Evolutionary conservation across 768 basidiomycete species (phyloP).

Genomic region (Gloeostereum incarnatum): DNA sequence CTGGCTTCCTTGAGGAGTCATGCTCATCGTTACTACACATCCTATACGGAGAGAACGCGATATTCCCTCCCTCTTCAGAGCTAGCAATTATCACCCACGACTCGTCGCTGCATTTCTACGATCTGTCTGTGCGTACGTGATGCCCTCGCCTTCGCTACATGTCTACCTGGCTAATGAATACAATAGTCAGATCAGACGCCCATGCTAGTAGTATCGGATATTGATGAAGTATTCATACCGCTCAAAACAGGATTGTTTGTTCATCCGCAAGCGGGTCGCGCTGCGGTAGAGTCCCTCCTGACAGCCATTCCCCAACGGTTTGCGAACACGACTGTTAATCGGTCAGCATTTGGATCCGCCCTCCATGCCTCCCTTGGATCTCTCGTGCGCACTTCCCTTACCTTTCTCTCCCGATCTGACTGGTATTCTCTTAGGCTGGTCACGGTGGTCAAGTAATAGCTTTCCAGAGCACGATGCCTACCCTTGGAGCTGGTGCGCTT

Average conservation of each 20-base stretch:
- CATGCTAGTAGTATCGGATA: conserved; percentile 78
- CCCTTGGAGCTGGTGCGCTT: conserved; percentile 65
- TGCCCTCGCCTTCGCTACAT: conserved; percentile 9
- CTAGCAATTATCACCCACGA: conserved; percentile 86
- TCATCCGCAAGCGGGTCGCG: conserved; percentile 55
- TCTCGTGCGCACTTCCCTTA: conserved; percentile 38
- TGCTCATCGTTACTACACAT: conserved; percentile 54
- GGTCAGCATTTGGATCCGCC: conserved; percentile 73
- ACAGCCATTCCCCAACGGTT: conserved; percentile 55
- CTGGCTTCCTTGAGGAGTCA: conserved; percentile 61
- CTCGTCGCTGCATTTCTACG: conserved; percentile 74
- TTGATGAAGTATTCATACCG: conserved; percentile 91
- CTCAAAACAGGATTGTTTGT: conserved; percentile 67
- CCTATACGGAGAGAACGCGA: conserved; percentile 47
- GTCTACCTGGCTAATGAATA: conserved; percentile 12
- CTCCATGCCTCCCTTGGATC: conserved; percentile 64
- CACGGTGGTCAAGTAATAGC: conserved; percentile 70
- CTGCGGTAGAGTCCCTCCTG: conserved; percentile 59
- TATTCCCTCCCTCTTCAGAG: conserved; percentile 42
- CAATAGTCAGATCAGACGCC: conserved; percentile 38
- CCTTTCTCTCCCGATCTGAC: neutral
- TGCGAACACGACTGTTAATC: conserved; percentile 31
- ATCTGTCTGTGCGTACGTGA: conserved; percentile 61
- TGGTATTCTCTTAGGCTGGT: conserved; percentile 31
- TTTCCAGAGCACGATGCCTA: conserved; percentile 66